Evolutionary conservation across 2,329 filamentous ascomycete species (phyloP).

Genomic region (Verruconis gallopava): DNA sequence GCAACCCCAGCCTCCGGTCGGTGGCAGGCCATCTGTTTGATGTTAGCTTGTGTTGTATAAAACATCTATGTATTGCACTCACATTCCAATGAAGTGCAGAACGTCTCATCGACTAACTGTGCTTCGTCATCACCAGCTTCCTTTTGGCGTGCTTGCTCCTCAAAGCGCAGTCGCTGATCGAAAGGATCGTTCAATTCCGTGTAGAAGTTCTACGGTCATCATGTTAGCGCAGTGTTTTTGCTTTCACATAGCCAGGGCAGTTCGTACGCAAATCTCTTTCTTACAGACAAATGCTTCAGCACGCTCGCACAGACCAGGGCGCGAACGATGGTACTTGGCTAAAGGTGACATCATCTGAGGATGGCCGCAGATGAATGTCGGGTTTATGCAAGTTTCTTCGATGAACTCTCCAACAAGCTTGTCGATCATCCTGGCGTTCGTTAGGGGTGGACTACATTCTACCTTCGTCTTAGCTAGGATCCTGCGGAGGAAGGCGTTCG

Average conservation of each 20-base stretch:
- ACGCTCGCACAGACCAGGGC: conserved; percentile 79
- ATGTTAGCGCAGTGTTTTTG: too few species aligned
- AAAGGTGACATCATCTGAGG: conserved; percentile 79
- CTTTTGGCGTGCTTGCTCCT: conserved; percentile 94
- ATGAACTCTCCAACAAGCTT: conserved; percentile 83
- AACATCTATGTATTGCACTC: too few species aligned
- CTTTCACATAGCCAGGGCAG: too few species aligned
- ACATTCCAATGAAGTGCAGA: conserved; percentile 80
- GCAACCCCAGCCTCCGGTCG: conserved; percentile 93
- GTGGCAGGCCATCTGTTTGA: too few species aligned
- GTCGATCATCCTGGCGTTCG: conserved; percentile 92
- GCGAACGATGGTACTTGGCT: conserved; percentile 82
- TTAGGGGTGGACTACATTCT: conserved; percentile 79
- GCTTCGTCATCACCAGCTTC: conserved; percentile 94
- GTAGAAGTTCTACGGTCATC: too few species aligned
- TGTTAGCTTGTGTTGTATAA: too few species aligned
- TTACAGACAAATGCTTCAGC: conserved; percentile 97
- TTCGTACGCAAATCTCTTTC: conserved; percentile 91
- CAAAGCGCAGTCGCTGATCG: conserved; percentile 80
- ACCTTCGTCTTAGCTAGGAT: conserved; percentile 83
- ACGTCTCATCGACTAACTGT: conserved; percentile 90
- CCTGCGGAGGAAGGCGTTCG: conserved; percentile 72
- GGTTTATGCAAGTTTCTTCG: conserved; percentile 84
- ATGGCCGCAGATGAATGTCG: conserved; percentile 83
- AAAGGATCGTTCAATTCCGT: conserved; percentile 94